A percentile compares a stretch with the other conserved stretches of the same genome.
phyloP scores from a whole-genome alignment of 768 basidiomycete genomes.

The Amanita subjunquillea region DNA sequence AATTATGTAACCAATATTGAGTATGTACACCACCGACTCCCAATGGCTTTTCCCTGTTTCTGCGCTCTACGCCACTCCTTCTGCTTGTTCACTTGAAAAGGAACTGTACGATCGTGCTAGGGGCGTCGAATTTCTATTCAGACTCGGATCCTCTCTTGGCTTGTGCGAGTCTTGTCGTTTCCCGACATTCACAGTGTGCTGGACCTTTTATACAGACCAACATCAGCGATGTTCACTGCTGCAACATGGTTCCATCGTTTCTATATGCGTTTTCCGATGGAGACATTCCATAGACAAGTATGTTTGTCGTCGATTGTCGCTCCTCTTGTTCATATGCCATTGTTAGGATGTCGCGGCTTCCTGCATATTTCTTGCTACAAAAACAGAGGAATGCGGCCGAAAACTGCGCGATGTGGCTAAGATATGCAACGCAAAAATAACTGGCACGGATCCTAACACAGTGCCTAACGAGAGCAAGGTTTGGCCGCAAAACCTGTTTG shows the following conservation, averaged over 20 bases:
- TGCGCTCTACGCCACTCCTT: conserved; percentile 50
- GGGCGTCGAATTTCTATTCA: conserved; percentile 81
- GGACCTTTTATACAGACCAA: conserved; percentile 40
- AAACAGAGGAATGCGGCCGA: conserved; percentile 82
- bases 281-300: conserved; percentile 75
- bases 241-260: conserved; percentile 89
- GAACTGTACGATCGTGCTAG: conserved; percentile 73
- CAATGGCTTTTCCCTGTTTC: conserved; percentile 71
- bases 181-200: conserved; percentile 6
- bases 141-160: conserved; percentile 65
- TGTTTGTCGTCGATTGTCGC: conserved; percentile 10
- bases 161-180: conserved; percentile 42
- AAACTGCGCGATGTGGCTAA: conserved; percentile 80
- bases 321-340: conserved; percentile 7
- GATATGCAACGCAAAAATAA: conserved; percentile 62
- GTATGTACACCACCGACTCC: conserved; percentile 16
- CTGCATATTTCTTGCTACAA: conserved; percentile 84
- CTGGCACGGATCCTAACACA: conserved; percentile 39
- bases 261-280: conserved; percentile 80
- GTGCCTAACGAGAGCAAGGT: conserved; percentile 62
- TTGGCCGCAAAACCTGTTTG: conserved; percentile 11
- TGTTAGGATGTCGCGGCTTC: conserved; percentile 73
- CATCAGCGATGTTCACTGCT: conserved; percentile 76
- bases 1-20: conserved; percentile 3
- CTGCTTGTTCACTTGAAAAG: conserved; percentile 45